phyloP scores from a whole-genome alignment of 495 filamentous ascomycete species.

The Penicillium diatomitis region DNA sequence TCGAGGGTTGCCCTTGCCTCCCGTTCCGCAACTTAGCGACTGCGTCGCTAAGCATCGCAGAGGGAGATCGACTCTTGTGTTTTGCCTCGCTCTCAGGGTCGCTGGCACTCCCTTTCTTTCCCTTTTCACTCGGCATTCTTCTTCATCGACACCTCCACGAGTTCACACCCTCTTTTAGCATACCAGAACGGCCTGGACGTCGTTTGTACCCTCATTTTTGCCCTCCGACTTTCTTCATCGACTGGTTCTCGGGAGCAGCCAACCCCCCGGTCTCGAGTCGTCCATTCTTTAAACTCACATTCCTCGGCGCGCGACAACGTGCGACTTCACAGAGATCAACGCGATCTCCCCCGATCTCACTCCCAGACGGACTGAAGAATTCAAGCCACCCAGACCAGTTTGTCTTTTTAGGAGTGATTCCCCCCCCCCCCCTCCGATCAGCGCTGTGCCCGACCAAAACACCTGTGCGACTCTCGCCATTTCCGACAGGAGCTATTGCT shows the following conservation, averaged over 20 bases:
- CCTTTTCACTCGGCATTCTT: background rate
- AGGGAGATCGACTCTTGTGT: no score
- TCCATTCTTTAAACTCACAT: conserved; percentile 28
- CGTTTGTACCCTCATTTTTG: conserved; percentile 21
- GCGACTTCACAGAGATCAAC: conserved; percentile 4
- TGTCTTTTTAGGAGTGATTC: conserved; percentile 7
- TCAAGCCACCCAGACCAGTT: background rate
- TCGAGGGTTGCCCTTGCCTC: no score
- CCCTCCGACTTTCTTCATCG: background rate
- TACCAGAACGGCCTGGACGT: conserved; percentile 19
- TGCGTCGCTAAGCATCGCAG: no score
- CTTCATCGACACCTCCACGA: no score
- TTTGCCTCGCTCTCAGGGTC: no score
- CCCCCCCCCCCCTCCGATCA: conserved; percentile 1
- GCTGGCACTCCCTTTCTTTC: background rate
- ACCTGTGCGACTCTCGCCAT: background rate
- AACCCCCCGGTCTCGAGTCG: conserved; percentile 13
- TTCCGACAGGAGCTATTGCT: background rate
- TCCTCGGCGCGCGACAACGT: conserved; percentile 12
- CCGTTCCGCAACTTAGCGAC: no score
- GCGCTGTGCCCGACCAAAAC: no score
- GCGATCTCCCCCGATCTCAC: conserved; percentile 5
- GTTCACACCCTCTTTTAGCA: conserved; percentile 1
- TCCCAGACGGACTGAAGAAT: conserved; percentile 18
- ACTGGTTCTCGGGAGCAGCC: conserved; percentile 15